These are phyloP conservation scores for Xylaria scruposa DNA, from an alignment of 495 filamentous ascomycete species.

Conservation along the genomic window DNA sequence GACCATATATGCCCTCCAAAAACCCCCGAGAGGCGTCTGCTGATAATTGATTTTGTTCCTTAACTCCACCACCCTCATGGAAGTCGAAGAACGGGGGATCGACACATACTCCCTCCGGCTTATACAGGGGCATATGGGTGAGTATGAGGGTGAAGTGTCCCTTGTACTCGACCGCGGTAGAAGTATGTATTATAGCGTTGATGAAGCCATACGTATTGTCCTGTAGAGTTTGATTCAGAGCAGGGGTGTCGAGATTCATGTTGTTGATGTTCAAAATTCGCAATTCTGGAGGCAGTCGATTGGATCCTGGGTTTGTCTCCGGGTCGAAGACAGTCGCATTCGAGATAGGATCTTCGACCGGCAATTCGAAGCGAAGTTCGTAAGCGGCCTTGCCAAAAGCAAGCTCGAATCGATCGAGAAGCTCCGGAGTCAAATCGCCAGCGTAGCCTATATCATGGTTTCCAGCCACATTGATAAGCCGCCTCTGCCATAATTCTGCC, in stretches of 20 bases:
- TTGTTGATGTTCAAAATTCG: conserved; percentile 87
- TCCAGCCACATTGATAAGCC: conserved; percentile 86
- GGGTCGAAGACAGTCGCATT: conserved; percentile 45
- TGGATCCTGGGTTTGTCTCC: conserved; percentile 41
- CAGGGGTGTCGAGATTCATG: conserved; percentile 89
- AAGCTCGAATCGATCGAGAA: conserved; percentile 78
- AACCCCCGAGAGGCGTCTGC: conserved; percentile 69
- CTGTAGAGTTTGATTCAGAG: conserved; percentile 67
- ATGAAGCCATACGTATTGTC: conserved; percentile 77
- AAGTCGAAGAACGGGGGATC: conserved; percentile 84
- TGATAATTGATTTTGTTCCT: conserved; percentile 91
- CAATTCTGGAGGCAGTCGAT: conserved; percentile 64
- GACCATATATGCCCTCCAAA: conserved; percentile 79
- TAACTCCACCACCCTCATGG: conserved; percentile 70
- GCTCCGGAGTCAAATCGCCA: conserved; percentile 76
- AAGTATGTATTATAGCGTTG: conserved; percentile 71
- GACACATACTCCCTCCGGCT: conserved; percentile 79
- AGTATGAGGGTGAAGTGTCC: conserved; percentile 80
- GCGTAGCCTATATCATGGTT: conserved; percentile 98
- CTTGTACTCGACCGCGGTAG: conserved; percentile 68
- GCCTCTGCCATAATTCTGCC: conserved; percentile 68
- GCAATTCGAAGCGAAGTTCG: conserved; percentile 76
- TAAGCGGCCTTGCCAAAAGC: conserved; percentile 88
- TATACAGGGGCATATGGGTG: conserved; percentile 92
- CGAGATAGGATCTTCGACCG: conserved; percentile 41